Evolutionary conservation across 2,329 filamentous ascomycete genomes (phyloP), one percentile per base, ranked within the genome.

Genomic region (Sordariomycetes sp.): DNA sequence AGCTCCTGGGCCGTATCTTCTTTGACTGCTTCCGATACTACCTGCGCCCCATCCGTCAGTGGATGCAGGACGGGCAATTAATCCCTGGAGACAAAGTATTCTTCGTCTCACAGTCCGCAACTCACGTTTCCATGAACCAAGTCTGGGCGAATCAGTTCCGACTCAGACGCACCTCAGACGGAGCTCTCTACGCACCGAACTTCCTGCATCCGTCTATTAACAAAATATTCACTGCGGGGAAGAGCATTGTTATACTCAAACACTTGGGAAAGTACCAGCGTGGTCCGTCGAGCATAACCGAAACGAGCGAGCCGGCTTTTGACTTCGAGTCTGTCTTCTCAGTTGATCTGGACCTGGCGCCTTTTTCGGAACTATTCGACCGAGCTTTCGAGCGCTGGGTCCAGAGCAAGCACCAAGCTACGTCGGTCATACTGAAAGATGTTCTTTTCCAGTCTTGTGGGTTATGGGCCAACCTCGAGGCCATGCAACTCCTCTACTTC

Each of bases 191-290:
- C 64, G 85, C 87, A 0, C 92, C 93, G 0, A 78, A 74, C 2
- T 97, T 96, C 62, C 76, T 97, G 4, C 82, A 85, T 46, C 79
- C 86, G 2, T 81, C 86, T 1, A 83, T 83, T 0, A 73, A 76
- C 25, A 88, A 85, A 61, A 90, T 97, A 43, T 93, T 96, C 65
- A 90, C 86, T 1, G 86, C 90, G 1, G 93, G 93, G 0, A 97
- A 97, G 71, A 95, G 88, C 64, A 86, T 94, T 58, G 83, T 94
- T 1, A 87, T 97, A 52, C 73, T 97, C n/a, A 86, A 86, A 60
- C 81, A 87, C 54, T 76, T 96, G 12, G 82, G 85, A 48, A 76
- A 79, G 58, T 76, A 80, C 60, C 68, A 74, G 54, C 65, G 61
- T 59, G 68, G 66, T 68, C 58, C 59, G 70, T 60, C n/a, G 22